phyloP scores from a whole-genome alignment of 768 basidiomycete species.

The Leccinum pellstonianum region DNA sequence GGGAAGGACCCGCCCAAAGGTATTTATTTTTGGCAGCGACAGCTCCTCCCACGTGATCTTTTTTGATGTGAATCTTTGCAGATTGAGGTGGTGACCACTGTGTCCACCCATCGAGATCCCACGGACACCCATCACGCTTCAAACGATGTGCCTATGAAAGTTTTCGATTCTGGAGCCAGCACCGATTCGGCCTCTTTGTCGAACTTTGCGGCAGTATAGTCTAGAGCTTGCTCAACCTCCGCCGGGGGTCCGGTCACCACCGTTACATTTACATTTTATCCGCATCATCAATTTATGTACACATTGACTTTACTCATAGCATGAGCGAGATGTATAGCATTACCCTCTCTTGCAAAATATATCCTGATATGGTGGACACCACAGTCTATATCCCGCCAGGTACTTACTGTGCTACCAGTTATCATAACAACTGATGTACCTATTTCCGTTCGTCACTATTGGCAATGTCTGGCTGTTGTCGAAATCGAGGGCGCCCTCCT shows the following conservation, averaged over 20 bases:
- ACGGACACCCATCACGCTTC: not conserved
- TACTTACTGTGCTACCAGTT: not conserved
- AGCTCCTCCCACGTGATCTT: not conserved
- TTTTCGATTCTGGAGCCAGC: not conserved
- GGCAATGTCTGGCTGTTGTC: not conserved
- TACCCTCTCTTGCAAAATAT: not conserved
- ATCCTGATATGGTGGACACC: not conserved
- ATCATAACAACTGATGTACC: not conserved
- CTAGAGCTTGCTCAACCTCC: not conserved
- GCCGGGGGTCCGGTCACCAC: not conserved
- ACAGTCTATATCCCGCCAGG: not conserved
- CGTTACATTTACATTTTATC: not conserved
- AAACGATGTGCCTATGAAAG: not conserved
- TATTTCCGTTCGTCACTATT: not conserved
- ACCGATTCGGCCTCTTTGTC: not conserved
- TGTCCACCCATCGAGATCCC: not conserved
- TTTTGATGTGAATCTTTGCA: not conserved
- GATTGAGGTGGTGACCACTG: not conserved
- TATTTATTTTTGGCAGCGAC: not conserved
- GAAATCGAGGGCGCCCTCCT: no score
- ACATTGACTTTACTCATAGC: not conserved
- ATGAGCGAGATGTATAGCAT: not conserved
- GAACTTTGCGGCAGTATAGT: not conserved
- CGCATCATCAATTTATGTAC: not conserved
- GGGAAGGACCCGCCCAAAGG: constrained; percentile 2